Evolutionary conservation across 768 basidiomycete species (phyloP).

Genomic region (Lactarius vividus): DNA sequence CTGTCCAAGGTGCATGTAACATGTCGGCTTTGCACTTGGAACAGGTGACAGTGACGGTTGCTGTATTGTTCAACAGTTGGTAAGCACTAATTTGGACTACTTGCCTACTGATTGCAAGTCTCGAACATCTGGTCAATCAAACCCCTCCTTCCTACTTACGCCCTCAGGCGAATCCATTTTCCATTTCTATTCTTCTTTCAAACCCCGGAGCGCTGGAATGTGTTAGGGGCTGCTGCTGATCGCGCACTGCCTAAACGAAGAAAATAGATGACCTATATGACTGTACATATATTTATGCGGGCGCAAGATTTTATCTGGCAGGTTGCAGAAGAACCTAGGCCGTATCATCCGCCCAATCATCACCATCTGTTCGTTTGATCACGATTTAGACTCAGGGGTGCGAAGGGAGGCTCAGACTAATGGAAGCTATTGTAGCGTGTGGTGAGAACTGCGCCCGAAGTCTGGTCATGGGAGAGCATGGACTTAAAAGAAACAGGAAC

Average conservation of each 20-base stretch:
- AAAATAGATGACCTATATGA: neutral
- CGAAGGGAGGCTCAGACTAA: neutral
- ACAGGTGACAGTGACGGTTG: neutral
- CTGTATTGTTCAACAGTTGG: neutral
- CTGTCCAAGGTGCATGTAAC: neutral
- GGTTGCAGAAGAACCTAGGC: neutral
- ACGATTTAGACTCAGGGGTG: neutral
- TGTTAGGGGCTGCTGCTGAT: neutral
- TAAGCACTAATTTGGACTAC: neutral
- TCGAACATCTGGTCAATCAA: neutral
- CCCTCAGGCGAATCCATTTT: neutral
- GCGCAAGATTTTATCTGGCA: neutral
- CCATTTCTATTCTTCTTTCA: neutral
- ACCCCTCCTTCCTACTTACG: neutral
- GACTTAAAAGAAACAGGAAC: too few species aligned
- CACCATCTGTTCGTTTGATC: neutral
- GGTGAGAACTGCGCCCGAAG: neutral
- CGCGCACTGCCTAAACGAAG: neutral
- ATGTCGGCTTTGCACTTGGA: neutral
- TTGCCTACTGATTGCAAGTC: neutral
- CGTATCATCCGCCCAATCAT: neutral
- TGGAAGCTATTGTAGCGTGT: neutral
- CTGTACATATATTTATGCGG: neutral
- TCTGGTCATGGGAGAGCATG: neutral
- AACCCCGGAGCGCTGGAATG: neutral